These are phyloP conservation scores for Lentinus polychrous DNA, from an alignment of 1,284 basidiomycete genomes.

Conservation along the genomic window DNA sequence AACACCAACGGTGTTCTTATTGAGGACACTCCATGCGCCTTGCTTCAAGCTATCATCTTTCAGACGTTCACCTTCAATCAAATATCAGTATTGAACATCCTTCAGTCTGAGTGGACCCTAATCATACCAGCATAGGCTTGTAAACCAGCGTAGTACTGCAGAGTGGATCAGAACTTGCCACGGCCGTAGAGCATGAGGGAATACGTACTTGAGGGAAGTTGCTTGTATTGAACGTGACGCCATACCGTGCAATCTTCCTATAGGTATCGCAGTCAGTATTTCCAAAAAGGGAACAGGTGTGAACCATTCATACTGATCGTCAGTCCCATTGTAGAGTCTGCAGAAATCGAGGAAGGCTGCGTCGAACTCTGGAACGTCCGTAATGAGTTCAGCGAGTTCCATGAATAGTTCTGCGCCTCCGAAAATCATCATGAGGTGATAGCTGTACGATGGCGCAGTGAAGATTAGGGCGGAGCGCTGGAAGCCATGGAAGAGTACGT, in stretches of 20 bases:
- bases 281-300: not conserved
- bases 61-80: constrained; percentile 20
- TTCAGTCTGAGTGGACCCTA: not conserved
- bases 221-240: constrained; percentile 29
- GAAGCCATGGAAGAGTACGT: constrained; percentile 12
- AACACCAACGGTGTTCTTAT: constrained; percentile 28
- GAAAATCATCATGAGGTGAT: constrained; percentile 35
- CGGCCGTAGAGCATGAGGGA: too few species aligned
- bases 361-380: constrained; percentile 34
- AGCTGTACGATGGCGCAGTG: constrained; percentile 16
- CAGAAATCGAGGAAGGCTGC: constrained; percentile 38
- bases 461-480: not conserved
- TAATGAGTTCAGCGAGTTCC: constrained; percentile 34
- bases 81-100: not conserved
- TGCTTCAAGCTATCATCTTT: constrained; percentile 29
- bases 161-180: constrained; percentile 9
- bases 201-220: constrained; percentile 29
- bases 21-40: constrained; percentile 32
- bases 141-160: constrained; percentile 32
- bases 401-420: constrained; percentile 39
- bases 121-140: constrained; percentile 33
- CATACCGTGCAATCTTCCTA: constrained; percentile 33
- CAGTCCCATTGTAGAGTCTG: constrained; percentile 29
- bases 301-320: constrained; percentile 27
- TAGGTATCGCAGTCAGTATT: not conserved